Evolutionary conservation across 2,329 filamentous ascomycete species (phyloP).

Genomic region (Hortaea werneckii): DNA sequence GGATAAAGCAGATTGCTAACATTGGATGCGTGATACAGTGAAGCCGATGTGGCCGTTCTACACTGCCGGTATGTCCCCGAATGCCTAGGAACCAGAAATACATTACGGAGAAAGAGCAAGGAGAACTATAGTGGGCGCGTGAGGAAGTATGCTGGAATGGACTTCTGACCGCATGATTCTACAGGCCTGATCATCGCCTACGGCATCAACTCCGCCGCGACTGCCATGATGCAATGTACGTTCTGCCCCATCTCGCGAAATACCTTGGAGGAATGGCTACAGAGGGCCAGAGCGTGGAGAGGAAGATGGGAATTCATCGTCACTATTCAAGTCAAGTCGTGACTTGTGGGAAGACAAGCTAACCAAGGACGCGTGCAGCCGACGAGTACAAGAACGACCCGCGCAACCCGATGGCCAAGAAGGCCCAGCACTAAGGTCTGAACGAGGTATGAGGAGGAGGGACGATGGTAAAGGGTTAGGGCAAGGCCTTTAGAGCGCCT

Average conservation of each 20-base stretch:
- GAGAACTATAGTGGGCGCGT: background rate
- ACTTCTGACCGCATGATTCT: background rate
- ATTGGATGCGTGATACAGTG: slow-evolving; percentile 44
- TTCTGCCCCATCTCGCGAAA: slow-evolving; percentile 13
- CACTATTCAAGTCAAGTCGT: too few relatives aligned
- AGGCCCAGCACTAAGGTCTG: slow-evolving; percentile 17
- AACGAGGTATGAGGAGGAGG: background rate
- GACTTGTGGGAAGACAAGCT: too few relatives aligned
- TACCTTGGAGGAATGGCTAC: background rate
- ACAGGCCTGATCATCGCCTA: slow-evolving; percentile 77
- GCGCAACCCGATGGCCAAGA: slow-evolving; percentile 58
- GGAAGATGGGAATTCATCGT: too few relatives aligned
- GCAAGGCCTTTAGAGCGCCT: background rate
- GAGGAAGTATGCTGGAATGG: background rate
- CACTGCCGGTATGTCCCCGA: slow-evolving; percentile 62
- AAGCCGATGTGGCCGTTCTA: slow-evolving; percentile 90
- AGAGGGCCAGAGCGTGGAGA: background rate
- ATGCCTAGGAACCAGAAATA: background rate
- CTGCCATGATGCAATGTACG: slow-evolving; percentile 68
- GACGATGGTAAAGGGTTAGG: background rate
- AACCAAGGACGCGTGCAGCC: slow-evolving; percentile 41
- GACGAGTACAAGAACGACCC: slow-evolving; percentile 97
- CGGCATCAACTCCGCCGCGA: slow-evolving; percentile 78
- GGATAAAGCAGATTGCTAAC: too few relatives aligned
- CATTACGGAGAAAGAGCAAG: background rate